Evolutionary conservation across 2,329 filamentous ascomycete genomes (phyloP), one percentile per base, ranked within the genome.

Genomic region (Fusarium goolgardi): DNA sequence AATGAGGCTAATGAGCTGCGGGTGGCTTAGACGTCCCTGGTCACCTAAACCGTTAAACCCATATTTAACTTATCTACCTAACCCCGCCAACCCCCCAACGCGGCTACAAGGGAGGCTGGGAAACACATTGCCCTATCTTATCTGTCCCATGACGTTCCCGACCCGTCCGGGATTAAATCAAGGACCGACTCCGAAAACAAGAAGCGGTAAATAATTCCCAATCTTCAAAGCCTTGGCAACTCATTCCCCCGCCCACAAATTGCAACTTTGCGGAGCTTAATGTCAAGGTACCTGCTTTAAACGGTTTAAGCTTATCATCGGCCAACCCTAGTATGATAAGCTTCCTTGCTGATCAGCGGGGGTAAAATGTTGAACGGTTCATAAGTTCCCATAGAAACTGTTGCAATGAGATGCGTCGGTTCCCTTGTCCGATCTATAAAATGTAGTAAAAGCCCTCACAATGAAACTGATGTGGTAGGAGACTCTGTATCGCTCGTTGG

Each of bases 271-370:
- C 31, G 20, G 45, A 23, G 55, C 49, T 57, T 50, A 49, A 25
- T 37, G 4, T 34, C 23, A 51, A 63, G 35, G 13, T 40, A 69
- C 65, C 65, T 69, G 59, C 65, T 69, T 32, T 45, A 63, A 55
- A 62, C 8, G 56, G 65, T 32, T 63, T 69, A 58, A 62, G 51
- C 57, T 63, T 67, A 58, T 66, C 63, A 35, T 46, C 41, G 39
- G 49, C 56, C 21, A 51, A 61, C 50, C 55, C 29, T 58, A 34
- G 34, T 37, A 6, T 65, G 39, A 53, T 61, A 62, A 65, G 65
- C 46, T 59, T 37, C 41, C 52, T 32, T 52, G 55, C 21, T 41
- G 55, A 65, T 69, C 46, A 23, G 65, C 44, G 60, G 65, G 65
- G 60, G 40, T 51, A 34, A 20, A 23, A 13, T 29, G 25, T 21